These are phyloP conservation scores for Lipomyces anomalus DNA, from an alignment of 805 yeast genomes.

Conservation along the genomic window DNA sequence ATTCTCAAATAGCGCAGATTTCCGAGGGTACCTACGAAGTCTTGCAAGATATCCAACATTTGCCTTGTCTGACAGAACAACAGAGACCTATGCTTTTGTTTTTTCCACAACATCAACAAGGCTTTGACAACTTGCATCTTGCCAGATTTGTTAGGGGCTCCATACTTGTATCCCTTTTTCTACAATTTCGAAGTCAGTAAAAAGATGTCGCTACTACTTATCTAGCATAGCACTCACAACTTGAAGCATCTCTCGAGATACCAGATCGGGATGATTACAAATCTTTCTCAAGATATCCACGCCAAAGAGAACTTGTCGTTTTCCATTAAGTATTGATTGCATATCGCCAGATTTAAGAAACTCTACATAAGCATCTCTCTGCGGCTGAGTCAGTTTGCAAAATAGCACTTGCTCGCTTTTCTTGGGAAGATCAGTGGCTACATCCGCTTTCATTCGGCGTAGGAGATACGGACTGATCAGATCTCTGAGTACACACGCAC, in stretches of 20 bases:
- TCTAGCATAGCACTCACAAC: no score
- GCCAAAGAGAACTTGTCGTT: conserved; percentile 77
- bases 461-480: conserved; percentile 83
- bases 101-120: conserved; percentile 66
- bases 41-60: conserved; percentile 83
- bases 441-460: conserved; percentile 85
- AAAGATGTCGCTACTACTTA: no score
- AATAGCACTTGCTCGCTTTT: conserved; percentile 92
- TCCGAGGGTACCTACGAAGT: conserved; percentile 44
- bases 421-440: conserved; percentile 88
- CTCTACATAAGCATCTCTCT: conserved; percentile 64
- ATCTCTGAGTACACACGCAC: conserved; percentile 87
- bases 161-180: conserved; percentile 35
- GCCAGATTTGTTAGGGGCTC: conserved; percentile 59
- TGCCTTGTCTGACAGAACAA: conserved; percentile 91
- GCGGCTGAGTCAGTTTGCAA: conserved; percentile 75
- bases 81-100: conserved; percentile 70
- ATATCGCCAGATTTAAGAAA: conserved; percentile 75
- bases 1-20: conserved; percentile 60
- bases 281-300: conserved; percentile 86
- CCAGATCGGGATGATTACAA: conserved; percentile 93
- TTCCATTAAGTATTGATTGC: conserved; percentile 64
- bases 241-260: conserved; percentile 44
- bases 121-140: conserved; percentile 85
- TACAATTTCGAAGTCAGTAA: conserved; percentile 18